Percentiles rank a stretch among this genome's conserved stretches.
Evolutionary conservation across 108 stramenopile species (phyloP).

Genomic region (Cyclotella cryptica): DNA sequence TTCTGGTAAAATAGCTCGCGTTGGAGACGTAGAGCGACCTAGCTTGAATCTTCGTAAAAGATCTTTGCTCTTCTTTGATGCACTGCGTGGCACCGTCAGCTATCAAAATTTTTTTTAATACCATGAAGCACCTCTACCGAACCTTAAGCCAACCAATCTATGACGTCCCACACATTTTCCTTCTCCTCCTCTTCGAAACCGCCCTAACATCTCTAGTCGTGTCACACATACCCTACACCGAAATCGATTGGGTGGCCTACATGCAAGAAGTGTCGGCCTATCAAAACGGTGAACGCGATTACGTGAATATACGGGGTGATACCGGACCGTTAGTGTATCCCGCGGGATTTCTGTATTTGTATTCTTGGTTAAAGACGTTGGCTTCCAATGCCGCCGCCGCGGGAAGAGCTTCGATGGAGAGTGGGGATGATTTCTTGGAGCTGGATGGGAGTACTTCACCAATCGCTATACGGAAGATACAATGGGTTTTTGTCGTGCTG

Average conservation of each 20-base stretch:
- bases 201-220: constrained; percentile 73
- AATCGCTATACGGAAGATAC: constrained; percentile 71
- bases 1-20: no score
- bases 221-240: constrained; percentile 88
- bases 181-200: constrained; percentile 59
- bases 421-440: not conserved
- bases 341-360: constrained; percentile 95
- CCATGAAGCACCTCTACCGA: constrained; percentile 33
- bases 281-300: constrained; percentile 88
- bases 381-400: constrained; percentile 67
- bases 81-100: no score
- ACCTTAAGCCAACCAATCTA: constrained; percentile 45
- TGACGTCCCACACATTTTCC: constrained; percentile 53
- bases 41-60: no score
- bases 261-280: constrained; percentile 95
- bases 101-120: no score
- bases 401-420: no score
- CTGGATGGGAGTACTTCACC: constrained; percentile 39
- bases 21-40: no score
- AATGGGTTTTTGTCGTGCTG: constrained; percentile 82
- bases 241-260: constrained; percentile 99
- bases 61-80: no score
- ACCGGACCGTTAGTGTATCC: constrained; percentile 99
- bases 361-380: constrained; percentile 70
- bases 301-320: constrained; percentile 86